Conservation (phyloP, 225 moss, liverwort and hornwort species). For the Pleurozium schreberi region DNA sequence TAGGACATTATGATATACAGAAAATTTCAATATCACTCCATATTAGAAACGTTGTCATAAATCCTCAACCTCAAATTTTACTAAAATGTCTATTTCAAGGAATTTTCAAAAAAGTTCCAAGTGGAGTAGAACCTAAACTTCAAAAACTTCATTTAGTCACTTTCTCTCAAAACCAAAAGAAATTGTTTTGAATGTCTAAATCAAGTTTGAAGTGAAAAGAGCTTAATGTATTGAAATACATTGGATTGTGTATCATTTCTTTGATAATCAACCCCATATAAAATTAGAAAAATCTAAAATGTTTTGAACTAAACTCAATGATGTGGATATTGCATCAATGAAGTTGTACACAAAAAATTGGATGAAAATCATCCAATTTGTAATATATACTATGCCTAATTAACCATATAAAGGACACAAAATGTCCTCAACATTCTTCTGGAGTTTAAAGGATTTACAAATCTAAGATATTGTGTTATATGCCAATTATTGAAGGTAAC, state of each 20-base stretch:
- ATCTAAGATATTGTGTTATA: background rate
- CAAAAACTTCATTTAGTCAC: rapidly evolving
- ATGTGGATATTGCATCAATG: background rate
- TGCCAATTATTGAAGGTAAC: too few relatives aligned
- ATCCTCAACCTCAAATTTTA: background rate
- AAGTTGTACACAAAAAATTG: background rate
- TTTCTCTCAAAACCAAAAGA: background rate
- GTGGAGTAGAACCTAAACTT: rapidly evolving
- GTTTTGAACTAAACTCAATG: background rate
- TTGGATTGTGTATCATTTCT: too few relatives aligned
- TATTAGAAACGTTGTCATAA: background rate
- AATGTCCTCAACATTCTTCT: background rate
- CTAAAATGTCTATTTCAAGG: background rate
- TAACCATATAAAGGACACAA: background rate
- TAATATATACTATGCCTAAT: background rate
- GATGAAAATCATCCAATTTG: background rate
- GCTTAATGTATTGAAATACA: background rate
- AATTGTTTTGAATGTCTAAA: background rate
- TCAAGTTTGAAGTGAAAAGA: background rate
- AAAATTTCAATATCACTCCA: background rate
- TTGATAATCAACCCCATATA: background rate
- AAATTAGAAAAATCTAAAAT: background rate
- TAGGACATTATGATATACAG: background rate
- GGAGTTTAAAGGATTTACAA: background rate
- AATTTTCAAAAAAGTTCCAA: background rate